These are phyloP conservation scores for Aspergillus intermedius DNA, from an alignment of 2,329 filamentous ascomycete species.

Conservation along the genomic window DNA sequence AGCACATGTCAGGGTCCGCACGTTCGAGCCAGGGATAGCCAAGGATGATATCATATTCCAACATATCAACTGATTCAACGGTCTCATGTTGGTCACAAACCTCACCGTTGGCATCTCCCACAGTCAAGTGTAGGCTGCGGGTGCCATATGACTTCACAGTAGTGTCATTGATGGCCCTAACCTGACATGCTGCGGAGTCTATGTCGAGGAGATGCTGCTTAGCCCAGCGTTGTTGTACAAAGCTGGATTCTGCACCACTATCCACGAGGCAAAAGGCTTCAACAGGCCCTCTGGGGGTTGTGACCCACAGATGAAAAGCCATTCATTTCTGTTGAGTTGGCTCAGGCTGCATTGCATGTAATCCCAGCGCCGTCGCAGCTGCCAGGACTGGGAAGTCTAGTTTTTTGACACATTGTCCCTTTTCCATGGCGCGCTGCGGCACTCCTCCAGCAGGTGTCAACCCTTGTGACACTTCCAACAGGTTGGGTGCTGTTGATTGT, in stretches of 20 bases:
- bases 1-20: neutral
- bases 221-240: neutral
- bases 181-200: neutral
- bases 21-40: neutral
- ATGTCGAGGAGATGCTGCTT: neutral
- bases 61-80: neutral
- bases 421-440: no score
- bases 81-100: neutral
- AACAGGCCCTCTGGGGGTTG: no score
- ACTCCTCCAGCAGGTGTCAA: no score
- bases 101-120: neutral
- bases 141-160: neutral
- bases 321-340: no score
- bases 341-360: no score
- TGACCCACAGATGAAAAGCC: no score
- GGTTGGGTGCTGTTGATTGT: no score
- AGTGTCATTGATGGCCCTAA: neutral
- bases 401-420: no score
- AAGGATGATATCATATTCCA: neutral
- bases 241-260: neutral
- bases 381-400: no score
- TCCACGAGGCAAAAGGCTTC: neutral
- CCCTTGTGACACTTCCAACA: no score
- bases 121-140: neutral
- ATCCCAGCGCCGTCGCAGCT: no score